Percentiles rank a stretch among this genome's conserved stretches.
phyloP scores from a whole-genome alignment of 192 early-diverging fungal species.

The Backusella westeae region DNA sequence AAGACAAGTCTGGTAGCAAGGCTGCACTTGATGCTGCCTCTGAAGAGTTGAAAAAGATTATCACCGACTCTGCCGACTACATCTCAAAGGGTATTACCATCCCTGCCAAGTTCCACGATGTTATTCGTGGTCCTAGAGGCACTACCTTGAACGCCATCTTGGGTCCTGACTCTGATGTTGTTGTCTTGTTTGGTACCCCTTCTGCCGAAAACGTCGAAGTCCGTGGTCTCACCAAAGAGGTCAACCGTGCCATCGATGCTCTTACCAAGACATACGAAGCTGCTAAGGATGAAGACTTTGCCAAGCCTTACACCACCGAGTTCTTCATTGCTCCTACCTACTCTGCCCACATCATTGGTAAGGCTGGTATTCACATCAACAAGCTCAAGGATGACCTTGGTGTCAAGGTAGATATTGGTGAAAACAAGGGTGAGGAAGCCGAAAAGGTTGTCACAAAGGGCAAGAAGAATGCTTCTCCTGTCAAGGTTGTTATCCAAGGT shows the following conservation, averaged over 20 bases:
- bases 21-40: slow-evolving; percentile 54
- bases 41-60: slow-evolving; percentile 67
- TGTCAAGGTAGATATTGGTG: slow-evolving; percentile 66
- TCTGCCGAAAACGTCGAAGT: slow-evolving; percentile 72
- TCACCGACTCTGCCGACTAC: slow-evolving; percentile 62
- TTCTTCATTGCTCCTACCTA: slow-evolving; percentile 68
- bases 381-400: slow-evolving; percentile 73
- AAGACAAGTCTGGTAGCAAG: slow-evolving; percentile 32
- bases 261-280: slow-evolving; percentile 65
- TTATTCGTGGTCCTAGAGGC: slow-evolving; percentile 75
- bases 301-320: slow-evolving; percentile 68
- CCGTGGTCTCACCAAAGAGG: slow-evolving; percentile 78
- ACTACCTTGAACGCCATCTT: slow-evolving; percentile 73
- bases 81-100: slow-evolving; percentile 57
- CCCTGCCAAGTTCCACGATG: slow-evolving; percentile 73
- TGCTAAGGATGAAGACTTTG: slow-evolving; percentile 65
- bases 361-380: slow-evolving; percentile 80
- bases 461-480: slow-evolving; percentile 32
- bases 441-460: slow-evolving; percentile 23
- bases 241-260: slow-evolving; percentile 66
- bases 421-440: slow-evolving; percentile 35
- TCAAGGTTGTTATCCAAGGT: slow-evolving; percentile 76
- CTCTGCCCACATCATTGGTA: slow-evolving; percentile 85
- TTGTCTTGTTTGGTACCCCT: slow-evolving; percentile 67
- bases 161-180: slow-evolving; percentile 58